Base-by-base conservation (phyloP, 2,329 filamentous ascomycete genomes). In the Neonectria faginata region DNA sequence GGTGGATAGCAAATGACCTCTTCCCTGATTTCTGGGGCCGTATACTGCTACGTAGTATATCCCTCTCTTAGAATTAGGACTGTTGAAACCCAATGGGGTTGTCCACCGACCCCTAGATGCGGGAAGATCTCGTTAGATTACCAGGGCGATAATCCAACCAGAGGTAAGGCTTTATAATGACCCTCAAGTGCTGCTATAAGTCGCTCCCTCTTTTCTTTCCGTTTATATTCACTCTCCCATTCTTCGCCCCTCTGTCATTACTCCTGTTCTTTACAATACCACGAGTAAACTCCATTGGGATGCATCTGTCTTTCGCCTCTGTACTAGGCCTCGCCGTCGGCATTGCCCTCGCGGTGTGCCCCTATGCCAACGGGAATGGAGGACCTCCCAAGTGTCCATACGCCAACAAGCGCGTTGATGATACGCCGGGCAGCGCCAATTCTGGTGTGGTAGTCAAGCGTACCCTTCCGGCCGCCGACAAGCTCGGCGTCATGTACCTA, bases 401-500 rank as follows among this genome's bases (percentile, higher is more conserved):
- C 29, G 48, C 57, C 18, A 27, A 27, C 57, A 59, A 59, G 29
- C 9, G 12, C 41, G 9, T 44, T 36, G 27, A 18, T 10, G 39
- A 57, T 47, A 25, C 42, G 11, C 5, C 25, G 8, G 16, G 29
- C 3, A 44, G 33, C 5, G 5, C 25, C 41, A 39, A 12, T 2
- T 45, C 48, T 6, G n/a, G 14, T 16, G 29, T 2, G n/a, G 22
- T 16, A 12, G 16, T 14, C 3, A 39, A 48, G 12, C 57, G 50
- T 6, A 18, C 10, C 2, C 25, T 29, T 2, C 57, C 57, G 6
- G 50, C 57, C 20, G 29, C 29, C 3, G 57, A 60, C 27, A 60
- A 60, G 18, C 41, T 48, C 6, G 57, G 57, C 22, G 57, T 54
- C 14, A 54, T 60, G 51, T 60, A 60, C 20, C 22, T 60, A 2